Conservation (phyloP, 2,329 filamentous ascomycete genomes). For the Helminthosporium solani region DNA sequence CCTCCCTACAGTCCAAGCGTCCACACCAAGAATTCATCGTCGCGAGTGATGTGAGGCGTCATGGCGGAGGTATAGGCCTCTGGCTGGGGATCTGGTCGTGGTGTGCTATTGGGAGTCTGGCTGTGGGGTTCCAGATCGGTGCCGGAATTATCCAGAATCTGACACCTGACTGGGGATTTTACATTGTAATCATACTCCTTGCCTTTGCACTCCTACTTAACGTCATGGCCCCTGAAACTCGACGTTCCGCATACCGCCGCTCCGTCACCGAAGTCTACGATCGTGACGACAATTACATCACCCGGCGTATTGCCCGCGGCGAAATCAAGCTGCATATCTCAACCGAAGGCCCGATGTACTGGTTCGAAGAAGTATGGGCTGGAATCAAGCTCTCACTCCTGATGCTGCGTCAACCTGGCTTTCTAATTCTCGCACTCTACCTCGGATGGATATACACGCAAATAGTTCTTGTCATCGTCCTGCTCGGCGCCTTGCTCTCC, state of each 20-base stretch:
- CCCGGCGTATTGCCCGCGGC: slow-evolving; percentile 63
- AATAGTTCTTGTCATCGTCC: slow-evolving; percentile 69
- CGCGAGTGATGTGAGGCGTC: slow-evolving; percentile 66
- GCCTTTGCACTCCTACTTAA: slow-evolving; percentile 67
- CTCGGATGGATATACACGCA: slow-evolving; percentile 77
- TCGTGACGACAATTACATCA: slow-evolving; percentile 49
- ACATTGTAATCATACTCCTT: slow-evolving; percentile 68
- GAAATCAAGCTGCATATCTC: slow-evolving; percentile 76
- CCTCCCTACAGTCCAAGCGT: slow-evolving; percentile 69
- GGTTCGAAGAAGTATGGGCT: slow-evolving; percentile 74
- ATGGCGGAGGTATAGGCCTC: slow-evolving; percentile 76
- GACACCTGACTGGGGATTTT: slow-evolving; percentile 73
- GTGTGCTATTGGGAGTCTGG: slow-evolving; percentile 72
- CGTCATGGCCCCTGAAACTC: slow-evolving; percentile 69
- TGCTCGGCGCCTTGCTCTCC: slow-evolving; percentile 70
- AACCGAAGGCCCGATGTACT: slow-evolving; percentile 71
- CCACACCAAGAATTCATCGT: slow-evolving; percentile 73
- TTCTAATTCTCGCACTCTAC: slow-evolving; percentile 71
- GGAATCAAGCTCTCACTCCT: slow-evolving; percentile 65
- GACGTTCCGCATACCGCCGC: slow-evolving; percentile 66
- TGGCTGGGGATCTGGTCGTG: slow-evolving; percentile 68
- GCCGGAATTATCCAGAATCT: slow-evolving; percentile 65
- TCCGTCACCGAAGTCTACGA: slow-evolving; percentile 63
- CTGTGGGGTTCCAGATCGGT: slow-evolving; percentile 70
- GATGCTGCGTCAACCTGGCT: slow-evolving; percentile 74